phyloP scores from a whole-genome alignment of 192 early-diverging fungal species.

The Coemansia sp. region DNA sequence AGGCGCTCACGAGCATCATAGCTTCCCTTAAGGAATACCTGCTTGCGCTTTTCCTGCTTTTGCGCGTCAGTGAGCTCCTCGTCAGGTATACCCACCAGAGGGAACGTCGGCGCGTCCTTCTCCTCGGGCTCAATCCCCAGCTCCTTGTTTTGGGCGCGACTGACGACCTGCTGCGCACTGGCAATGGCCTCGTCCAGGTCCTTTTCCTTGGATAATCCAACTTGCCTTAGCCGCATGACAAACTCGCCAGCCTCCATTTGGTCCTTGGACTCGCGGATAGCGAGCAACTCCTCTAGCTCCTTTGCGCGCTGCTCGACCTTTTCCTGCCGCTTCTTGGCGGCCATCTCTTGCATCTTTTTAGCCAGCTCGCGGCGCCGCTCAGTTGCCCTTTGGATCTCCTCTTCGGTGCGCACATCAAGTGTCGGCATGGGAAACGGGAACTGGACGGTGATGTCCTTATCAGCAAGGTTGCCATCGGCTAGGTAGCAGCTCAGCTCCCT shows the following conservation, averaged over 20 bases:
- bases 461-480: constrained; percentile 59
- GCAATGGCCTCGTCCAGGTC: constrained; percentile 76
- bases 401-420: constrained; percentile 73
- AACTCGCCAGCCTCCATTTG: constrained; percentile 21
- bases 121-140: constrained; percentile 78
- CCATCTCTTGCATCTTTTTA: constrained; percentile 73
- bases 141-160: constrained; percentile 73
- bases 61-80: constrained; percentile 74
- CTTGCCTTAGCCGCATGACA: constrained; percentile 55
- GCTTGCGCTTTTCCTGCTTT: constrained; percentile 81
- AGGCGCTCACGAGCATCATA: constrained; percentile 74
- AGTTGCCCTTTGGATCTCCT: constrained; percentile 68
- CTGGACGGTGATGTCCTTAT: constrained; percentile 72
- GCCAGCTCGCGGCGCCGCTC: constrained; percentile 71
- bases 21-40: constrained; percentile 72
- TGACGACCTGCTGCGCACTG: constrained; percentile 63
- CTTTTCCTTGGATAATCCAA: constrained; percentile 64
- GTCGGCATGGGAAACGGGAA: constrained; percentile 70
- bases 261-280: constrained; percentile 30
- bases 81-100: constrained; percentile 75
- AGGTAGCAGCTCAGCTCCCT: constrained; percentile 64
- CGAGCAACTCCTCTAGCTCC: constrained; percentile 56
- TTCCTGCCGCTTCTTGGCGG: constrained; percentile 75
- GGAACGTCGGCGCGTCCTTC: constrained; percentile 72
- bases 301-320: constrained; percentile 73